These are phyloP conservation scores for Leucaena leucocephala DNA, from an alignment of 306 rosid genomes.

Conservation along the genomic window DNA sequence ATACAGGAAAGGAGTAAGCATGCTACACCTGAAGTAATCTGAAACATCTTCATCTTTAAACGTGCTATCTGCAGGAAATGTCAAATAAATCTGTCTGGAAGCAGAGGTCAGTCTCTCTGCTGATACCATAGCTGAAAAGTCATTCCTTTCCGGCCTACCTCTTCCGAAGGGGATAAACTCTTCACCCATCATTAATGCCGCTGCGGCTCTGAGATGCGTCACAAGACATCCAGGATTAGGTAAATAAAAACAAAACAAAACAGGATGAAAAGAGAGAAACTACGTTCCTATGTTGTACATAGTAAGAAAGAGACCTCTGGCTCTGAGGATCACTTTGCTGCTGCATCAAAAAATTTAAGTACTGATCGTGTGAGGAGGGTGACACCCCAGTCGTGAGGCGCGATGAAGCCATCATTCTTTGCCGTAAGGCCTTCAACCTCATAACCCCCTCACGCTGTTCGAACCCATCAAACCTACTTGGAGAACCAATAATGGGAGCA, in stretches of 20 bases:
- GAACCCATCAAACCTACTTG: slow-evolving; percentile 59
- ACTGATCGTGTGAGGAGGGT: slow-evolving; percentile 67
- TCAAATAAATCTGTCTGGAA: slow-evolving; percentile 89
- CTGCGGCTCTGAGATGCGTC: slow-evolving; percentile 52
- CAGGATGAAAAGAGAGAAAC: not conserved
- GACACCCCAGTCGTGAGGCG: slow-evolving; percentile 64
- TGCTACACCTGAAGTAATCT: slow-evolving; percentile 81
- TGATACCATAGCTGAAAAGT: slow-evolving; percentile 62
- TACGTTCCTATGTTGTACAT: not conserved
- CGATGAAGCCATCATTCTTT: slow-evolving; percentile 60
- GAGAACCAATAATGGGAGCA: slow-evolving; percentile 70
- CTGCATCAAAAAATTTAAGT: slow-evolving; percentile 69
- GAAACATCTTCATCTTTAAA: slow-evolving; percentile 98
- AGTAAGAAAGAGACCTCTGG: slow-evolving; percentile 27
- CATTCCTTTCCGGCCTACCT: slow-evolving; percentile 76
- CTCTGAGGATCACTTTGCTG: slow-evolving; percentile 76
- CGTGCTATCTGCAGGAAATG: slow-evolving; percentile 97
- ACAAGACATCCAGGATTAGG: slow-evolving; percentile 24
- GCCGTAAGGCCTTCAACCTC: slow-evolving; percentile 70
- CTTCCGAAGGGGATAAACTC: slow-evolving; percentile 69
- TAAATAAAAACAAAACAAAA: slow-evolving; percentile 10
- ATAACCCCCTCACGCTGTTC: slow-evolving; percentile 76
- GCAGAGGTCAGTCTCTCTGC: slow-evolving; percentile 79
- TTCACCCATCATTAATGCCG: slow-evolving; percentile 74
- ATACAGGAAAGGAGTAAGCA: not conserved